Conservation (phyloP, 2,329 filamentous ascomycete genomes). For the Thelonectria discophora region DNA sequence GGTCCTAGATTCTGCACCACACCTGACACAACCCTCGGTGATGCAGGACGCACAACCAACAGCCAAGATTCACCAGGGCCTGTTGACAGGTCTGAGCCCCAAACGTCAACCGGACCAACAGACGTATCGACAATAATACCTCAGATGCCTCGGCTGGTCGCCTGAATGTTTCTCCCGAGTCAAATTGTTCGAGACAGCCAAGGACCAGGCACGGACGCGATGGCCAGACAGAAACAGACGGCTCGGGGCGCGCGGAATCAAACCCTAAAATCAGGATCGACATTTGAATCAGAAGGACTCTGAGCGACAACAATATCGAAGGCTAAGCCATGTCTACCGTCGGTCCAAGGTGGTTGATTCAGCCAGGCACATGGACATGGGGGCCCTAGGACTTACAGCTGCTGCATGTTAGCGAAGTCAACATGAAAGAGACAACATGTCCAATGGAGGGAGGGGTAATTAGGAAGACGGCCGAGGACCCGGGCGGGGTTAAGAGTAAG, state of each 20-base stretch:
- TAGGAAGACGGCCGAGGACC: background rate
- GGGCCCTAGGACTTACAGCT: background rate
- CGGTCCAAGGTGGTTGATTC: background rate
- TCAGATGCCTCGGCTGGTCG: background rate
- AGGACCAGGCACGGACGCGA: constrained; percentile 14
- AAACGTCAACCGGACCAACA: constrained; percentile 1
- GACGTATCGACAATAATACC: background rate
- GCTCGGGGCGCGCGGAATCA: constrained; percentile 17
- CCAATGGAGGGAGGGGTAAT: background rate
- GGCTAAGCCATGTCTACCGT: background rate
- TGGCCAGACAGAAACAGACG: constrained; percentile 4
- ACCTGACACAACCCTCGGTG: background rate
- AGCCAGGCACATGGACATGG: background rate
- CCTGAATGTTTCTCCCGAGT: background rate
- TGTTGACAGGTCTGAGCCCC: background rate
- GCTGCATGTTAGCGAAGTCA: background rate
- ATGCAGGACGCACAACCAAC: background rate
- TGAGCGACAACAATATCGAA: background rate
- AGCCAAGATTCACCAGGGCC: too few species aligned
- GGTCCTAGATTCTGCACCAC: background rate
- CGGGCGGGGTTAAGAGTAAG: too few species aligned
- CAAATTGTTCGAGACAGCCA: background rate
- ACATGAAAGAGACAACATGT: background rate
- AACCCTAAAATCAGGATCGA: constrained; percentile 12
- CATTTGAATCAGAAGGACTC: background rate